Conservation (phyloP, 495 filamentous ascomycete species). For the Parachaetomium inaequale region DNA sequence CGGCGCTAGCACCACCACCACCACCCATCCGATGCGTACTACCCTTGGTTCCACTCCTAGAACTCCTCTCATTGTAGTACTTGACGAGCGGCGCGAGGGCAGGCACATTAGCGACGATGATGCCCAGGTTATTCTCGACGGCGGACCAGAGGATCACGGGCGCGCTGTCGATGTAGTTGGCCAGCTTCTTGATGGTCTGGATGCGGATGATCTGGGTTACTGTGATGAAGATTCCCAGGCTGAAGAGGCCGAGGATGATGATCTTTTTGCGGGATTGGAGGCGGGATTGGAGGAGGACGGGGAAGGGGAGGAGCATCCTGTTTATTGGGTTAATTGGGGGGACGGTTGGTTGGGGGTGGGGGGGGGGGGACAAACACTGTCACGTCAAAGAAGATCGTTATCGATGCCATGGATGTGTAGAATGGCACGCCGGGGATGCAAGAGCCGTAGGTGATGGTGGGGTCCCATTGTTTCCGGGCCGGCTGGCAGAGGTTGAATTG, state of each 20-base stretch:
- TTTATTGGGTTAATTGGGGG: neutral
- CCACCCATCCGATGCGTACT: too few species aligned
- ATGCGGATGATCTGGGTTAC: constrained; percentile 54
- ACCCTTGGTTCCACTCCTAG: constrained; percentile 1
- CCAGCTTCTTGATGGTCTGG: constrained; percentile 43
- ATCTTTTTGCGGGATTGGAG: constrained; percentile 41
- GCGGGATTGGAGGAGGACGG: constrained; percentile 45
- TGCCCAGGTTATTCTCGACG: constrained; percentile 50
- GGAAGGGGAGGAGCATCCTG: constrained; percentile 48
- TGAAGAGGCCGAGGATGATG: constrained; percentile 46
- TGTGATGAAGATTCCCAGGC: constrained; percentile 52
- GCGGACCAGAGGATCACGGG: constrained; percentile 50
- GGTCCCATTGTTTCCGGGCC: constrained; percentile 48
- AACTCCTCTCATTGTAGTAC: constrained; percentile 33
- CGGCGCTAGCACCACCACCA: constrained; percentile 22
- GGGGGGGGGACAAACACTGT: constrained; percentile 36
- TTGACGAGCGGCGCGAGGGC: constrained; percentile 51
- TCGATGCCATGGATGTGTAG: constrained; percentile 41
- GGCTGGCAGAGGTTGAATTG: constrained; percentile 47
- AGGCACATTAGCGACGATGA: constrained; percentile 49
- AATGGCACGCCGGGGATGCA: constrained; percentile 44
- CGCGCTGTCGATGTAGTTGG: constrained; percentile 45
- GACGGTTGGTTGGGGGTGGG: neutral
- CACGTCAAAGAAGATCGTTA: constrained; percentile 48
- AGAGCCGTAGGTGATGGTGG: constrained; percentile 30